phyloP scores from a whole-genome alignment of 148 eudicot species.

The Cornus florida region DNA sequence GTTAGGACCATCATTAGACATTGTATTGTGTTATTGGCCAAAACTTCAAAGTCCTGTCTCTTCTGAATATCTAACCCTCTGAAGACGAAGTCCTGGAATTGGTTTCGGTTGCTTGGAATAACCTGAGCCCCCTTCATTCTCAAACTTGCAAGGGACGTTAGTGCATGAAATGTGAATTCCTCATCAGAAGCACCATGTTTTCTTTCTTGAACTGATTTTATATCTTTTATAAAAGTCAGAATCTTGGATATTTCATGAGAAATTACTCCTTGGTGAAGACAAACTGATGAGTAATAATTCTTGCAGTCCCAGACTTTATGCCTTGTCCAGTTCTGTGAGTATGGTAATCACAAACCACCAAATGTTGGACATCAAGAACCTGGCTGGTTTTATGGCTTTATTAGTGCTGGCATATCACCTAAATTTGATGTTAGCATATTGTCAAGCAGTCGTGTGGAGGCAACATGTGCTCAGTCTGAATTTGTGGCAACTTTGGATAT shows the following conservation, averaged over 20 bases:
- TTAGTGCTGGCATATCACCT: background rate
- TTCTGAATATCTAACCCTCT: too few relatives aligned
- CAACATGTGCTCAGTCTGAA: background rate
- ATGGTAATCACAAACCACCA: too few relatives aligned
- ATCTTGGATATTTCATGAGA: background rate
- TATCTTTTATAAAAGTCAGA: background rate
- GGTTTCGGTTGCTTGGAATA: background rate
- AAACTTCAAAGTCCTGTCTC: too few relatives aligned
- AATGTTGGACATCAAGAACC: background rate
- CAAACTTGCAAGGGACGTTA: background rate
- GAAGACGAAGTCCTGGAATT: too few relatives aligned
- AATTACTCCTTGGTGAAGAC: too few relatives aligned
- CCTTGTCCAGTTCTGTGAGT: background rate
- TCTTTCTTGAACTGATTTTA: too few relatives aligned
- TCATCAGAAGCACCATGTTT: background rate
- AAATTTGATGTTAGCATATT: background rate
- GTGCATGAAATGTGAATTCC: background rate
- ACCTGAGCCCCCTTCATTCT: too few relatives aligned
- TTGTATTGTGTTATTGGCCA: too few relatives aligned
- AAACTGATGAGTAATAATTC: background rate
- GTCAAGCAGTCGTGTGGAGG: background rate
- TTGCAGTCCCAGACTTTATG: background rate
- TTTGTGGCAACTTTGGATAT: background rate
- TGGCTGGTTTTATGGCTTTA: background rate
- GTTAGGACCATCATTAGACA: too few relatives aligned